A percentile compares a stretch with the other conserved stretches of the same genome.
These are phyloP conservation scores for Fragaria vesca DNA, from an alignment of 306 rosid genomes.

Conservation along the genomic window DNA sequence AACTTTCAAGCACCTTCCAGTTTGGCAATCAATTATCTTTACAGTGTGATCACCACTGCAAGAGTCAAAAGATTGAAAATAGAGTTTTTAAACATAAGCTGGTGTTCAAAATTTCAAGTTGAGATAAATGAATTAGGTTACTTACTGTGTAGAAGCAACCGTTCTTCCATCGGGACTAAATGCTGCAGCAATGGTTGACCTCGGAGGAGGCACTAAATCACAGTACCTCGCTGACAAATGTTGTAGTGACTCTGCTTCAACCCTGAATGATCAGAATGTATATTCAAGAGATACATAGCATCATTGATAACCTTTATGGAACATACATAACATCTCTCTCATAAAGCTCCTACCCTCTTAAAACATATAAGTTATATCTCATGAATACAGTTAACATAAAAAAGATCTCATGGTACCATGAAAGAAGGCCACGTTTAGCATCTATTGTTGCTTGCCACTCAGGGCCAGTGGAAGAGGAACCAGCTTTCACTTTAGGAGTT, in stretches of 20 bases:
- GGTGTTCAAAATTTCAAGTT: neutral
- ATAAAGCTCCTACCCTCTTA: neutral
- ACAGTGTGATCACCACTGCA: constrained; percentile 96
- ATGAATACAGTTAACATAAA: neutral
- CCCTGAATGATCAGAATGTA: constrained; percentile 27
- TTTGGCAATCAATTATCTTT: constrained; percentile 80
- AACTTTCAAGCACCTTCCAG: constrained; percentile 83
- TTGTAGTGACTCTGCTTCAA: constrained; percentile 62
- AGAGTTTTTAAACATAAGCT: neutral
- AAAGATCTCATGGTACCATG: constrained; percentile 38
- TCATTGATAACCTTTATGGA: neutral
- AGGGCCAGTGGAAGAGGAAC: constrained; percentile 22
- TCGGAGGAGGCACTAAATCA: constrained; percentile 81
- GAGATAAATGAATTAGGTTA: constrained; percentile 7
- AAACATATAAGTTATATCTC: neutral
- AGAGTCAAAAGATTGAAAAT: constrained; percentile 14
- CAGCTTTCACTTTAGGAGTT: constrained; percentile 26
- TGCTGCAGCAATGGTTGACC: constrained; percentile 98
- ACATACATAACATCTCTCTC: neutral
- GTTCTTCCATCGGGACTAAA: constrained; percentile 90
- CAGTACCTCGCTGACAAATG: constrained; percentile 91
- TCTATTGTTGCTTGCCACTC: constrained; percentile 34
- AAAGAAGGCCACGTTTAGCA: constrained; percentile 47
- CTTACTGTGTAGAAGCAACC: constrained; percentile 95
- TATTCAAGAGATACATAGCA: neutral